A percentile compares a stretch with the other conserved stretches of the same genome.
Conservation (phyloP, 495 filamentous ascomycete genomes). For the Halenospora varia region DNA sequence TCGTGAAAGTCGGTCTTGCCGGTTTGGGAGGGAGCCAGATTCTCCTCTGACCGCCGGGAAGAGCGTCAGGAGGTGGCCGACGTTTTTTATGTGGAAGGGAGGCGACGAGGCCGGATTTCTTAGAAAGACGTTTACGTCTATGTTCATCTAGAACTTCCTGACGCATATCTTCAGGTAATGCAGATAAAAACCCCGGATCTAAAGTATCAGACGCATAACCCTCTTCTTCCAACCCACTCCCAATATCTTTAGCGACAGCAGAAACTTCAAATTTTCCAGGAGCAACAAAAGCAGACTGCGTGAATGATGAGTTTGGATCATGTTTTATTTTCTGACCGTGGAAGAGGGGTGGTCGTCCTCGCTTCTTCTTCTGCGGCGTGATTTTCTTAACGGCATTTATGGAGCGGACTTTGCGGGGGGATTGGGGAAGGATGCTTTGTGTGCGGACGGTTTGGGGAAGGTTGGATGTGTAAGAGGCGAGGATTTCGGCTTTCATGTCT, state of each 20-base stretch:
- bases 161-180: constrained; percentile 76
- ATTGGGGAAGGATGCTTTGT: constrained; percentile 49
- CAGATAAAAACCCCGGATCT: constrained; percentile 71
- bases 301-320: constrained; percentile 46
- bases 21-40: constrained; percentile 48
- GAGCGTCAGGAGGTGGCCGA: constrained; percentile 10
- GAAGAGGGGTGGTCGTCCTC: constrained; percentile 38
- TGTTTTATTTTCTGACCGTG: constrained; percentile 34
- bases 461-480: constrained; percentile 56
- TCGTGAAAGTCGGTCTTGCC: constrained; percentile 60
- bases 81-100: constrained; percentile 16
- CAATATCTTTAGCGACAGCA: no score
- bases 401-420: constrained; percentile 50
- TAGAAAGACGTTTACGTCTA: constrained; percentile 49
- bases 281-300: constrained; percentile 62
- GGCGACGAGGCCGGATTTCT: constrained; percentile 33
- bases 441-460: constrained; percentile 4
- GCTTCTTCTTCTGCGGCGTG: constrained; percentile 54
- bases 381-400: constrained; percentile 45
- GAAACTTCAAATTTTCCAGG: no score
- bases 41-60: constrained; percentile 30
- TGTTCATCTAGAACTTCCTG: constrained; percentile 73
- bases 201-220: constrained; percentile 38
- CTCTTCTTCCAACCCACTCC: constrained; percentile 15
- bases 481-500: constrained; percentile 76